Base-by-base conservation (phyloP, 140 eudicot genomes). In the Cichorium intybus region DNA sequence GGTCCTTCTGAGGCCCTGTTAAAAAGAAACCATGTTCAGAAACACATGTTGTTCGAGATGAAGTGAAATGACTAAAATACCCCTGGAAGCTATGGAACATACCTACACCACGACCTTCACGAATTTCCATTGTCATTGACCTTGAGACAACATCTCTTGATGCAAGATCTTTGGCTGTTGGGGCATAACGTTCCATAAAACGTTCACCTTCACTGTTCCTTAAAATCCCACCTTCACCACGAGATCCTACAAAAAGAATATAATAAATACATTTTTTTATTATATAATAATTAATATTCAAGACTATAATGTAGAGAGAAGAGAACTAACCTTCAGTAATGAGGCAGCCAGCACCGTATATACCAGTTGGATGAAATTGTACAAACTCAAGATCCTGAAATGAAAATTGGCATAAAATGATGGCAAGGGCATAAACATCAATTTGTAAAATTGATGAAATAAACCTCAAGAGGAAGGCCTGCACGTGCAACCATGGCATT, bases 71-170 rank as follows among this genome's bases (percentile, higher is more conserved):
- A n/a, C n/a, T n/a, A n/a, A n/a, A n/a, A n/a, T n/a, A n/a, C n/a
- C n/a, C n/a, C n/a, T n/a, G n/a, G n/a, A n/a, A n/a, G n/a, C n/a
- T n/a, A 49, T 1, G 15, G 57, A 58, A 54, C 88, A 70, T 83
- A 89, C 97, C 97, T 59, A 89, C 97, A 79, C 97, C 97, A 72
- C 97, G 97, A 41, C 97, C 97, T 81, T 89, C 97, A 22, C 97
- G 88, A 54, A 89, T 89, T 77, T 89, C 97, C 95, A 89, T 89
- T 7, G 97, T 89, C 97, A 89, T 89, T 33, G 97, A 89, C 71
- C 97, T 83, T 39, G 97, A 89, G 46, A 89, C 97, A 57, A 89
- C 97, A 77, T 89, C 97, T 71, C 97, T 83, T 22, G 97, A 89
- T 41, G 97, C 97, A 76, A 89, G 95, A 77, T 89, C 97, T 86